phyloP scores from a whole-genome alignment of 495 filamentous ascomycete genomes.

The Rostrohypoxylon terebratum region DNA sequence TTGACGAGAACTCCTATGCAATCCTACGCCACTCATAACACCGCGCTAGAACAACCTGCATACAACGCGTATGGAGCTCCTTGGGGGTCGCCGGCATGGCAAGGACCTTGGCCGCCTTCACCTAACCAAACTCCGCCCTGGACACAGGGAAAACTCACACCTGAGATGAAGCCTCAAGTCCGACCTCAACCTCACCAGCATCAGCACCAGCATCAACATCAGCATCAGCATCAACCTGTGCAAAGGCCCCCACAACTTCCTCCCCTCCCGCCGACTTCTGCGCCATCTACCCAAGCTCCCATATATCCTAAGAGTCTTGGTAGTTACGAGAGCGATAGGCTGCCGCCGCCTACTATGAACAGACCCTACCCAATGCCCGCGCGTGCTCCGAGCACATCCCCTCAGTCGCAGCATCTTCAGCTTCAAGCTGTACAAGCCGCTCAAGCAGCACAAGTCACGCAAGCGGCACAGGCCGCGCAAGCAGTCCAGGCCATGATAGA shows the following conservation, averaged over 20 bases:
- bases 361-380: constrained; percentile 22
- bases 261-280: constrained; percentile 42
- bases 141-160: constrained; percentile 35
- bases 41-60: constrained; percentile 56
- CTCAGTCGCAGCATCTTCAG: constrained; percentile 55
- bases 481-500: constrained; percentile 55
- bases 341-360: constrained; percentile 28
- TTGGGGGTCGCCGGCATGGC: constrained; percentile 52
- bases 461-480: constrained; percentile 45
- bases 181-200: constrained; percentile 39
- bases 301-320: constrained; percentile 31
- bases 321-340: constrained; percentile 33
- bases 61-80: constrained; percentile 57
- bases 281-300: constrained; percentile 36
- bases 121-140: constrained; percentile 57
- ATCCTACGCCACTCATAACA: constrained; percentile 57
- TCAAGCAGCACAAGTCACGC: constrained; percentile 43
- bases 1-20: constrained; percentile 63
- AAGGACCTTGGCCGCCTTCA: constrained; percentile 74
- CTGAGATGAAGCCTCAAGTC: constrained; percentile 39
- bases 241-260: constrained; percentile 46
- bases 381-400: constrained; percentile 45
- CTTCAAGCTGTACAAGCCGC: constrained; percentile 45
- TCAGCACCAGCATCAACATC: background rate
- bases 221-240: background rate